Conservation (phyloP, 371 early-diverging fungal genomes). For the Mortierella sp. region DNA sequence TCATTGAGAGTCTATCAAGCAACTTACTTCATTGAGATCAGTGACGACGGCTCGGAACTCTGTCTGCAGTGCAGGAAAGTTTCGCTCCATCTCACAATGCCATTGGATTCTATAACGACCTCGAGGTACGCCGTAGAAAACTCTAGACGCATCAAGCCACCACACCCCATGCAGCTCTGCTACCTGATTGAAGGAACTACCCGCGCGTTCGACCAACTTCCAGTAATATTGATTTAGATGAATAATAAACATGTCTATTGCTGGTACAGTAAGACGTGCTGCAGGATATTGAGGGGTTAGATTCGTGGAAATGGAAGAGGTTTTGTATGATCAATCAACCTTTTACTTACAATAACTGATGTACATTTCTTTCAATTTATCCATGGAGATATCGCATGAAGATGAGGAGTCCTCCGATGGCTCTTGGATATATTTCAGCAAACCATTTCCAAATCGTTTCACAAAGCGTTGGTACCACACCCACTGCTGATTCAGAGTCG, state of each 20-base stretch:
- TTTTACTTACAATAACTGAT: conserved; percentile 11
- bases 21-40: neutral
- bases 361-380: conserved; percentile 17
- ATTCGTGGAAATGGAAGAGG: neutral
- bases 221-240: conserved; percentile 44
- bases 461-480: conserved; percentile 26
- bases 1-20: neutral
- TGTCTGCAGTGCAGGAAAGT: neutral
- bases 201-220: conserved; percentile 8
- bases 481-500: conserved; percentile 7
- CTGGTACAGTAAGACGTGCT: conserved; percentile 19
- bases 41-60: conserved; percentile 5
- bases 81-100: neutral
- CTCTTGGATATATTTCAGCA: neutral
- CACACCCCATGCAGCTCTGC: conserved; percentile 34
- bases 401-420: neutral
- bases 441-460: neutral
- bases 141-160: conserved; percentile 42
- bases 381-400: neutral
- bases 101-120: conserved; percentile 34
- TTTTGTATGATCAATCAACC: neutral
- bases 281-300: neutral
- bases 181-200: conserved; percentile 18
- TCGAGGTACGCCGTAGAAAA: conserved; percentile 15
- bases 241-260: conserved; percentile 34